Evolutionary conservation across 2,329 filamentous ascomycete species (phyloP).

Genomic region (Cytospora schulzeri): DNA sequence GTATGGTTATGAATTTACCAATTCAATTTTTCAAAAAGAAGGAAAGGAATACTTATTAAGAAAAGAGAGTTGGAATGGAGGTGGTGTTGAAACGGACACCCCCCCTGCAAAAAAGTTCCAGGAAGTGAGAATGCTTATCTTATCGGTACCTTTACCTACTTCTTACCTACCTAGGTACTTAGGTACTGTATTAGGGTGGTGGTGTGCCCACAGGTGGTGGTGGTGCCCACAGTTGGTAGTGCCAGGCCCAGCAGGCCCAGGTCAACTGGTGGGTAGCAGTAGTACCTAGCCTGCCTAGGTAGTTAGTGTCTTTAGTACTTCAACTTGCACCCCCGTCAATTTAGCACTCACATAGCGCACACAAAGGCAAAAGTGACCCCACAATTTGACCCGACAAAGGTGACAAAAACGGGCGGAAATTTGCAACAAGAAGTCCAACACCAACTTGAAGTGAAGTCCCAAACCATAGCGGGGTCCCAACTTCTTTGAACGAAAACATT

Average conservation of each 20-base stretch:
- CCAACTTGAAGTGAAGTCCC: too few species aligned
- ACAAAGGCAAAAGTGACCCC: slow-evolving; percentile 26
- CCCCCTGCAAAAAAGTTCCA: neutral
- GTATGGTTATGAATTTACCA: too few species aligned
- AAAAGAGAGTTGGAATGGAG: too few species aligned
- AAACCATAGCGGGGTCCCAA: slow-evolving; percentile 25
- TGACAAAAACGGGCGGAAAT: slow-evolving; percentile 42
- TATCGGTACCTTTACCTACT: neutral
- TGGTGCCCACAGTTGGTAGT: too few species aligned
- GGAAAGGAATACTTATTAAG: too few species aligned
- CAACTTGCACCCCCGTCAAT: neutral
- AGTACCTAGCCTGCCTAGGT: neutral
- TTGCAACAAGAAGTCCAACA: slow-evolving; percentile 32
- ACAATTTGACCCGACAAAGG: slow-evolving; percentile 27
- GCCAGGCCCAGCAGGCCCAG: too few species aligned
- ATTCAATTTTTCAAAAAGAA: too few species aligned
- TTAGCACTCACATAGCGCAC: slow-evolving; percentile 10
- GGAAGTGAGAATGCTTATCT: slow-evolving; percentile 26
- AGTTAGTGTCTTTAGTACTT: neutral
- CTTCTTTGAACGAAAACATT: slow-evolving; percentile 7
- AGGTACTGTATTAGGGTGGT: too few species aligned
- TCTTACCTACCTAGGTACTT: too few species aligned
- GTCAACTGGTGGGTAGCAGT: too few species aligned
- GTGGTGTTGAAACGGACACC: neutral
- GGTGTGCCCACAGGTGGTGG: too few species aligned